phyloP scores from a whole-genome alignment of 179 eudicot species.

The Sideroxylon spinosum region DNA sequence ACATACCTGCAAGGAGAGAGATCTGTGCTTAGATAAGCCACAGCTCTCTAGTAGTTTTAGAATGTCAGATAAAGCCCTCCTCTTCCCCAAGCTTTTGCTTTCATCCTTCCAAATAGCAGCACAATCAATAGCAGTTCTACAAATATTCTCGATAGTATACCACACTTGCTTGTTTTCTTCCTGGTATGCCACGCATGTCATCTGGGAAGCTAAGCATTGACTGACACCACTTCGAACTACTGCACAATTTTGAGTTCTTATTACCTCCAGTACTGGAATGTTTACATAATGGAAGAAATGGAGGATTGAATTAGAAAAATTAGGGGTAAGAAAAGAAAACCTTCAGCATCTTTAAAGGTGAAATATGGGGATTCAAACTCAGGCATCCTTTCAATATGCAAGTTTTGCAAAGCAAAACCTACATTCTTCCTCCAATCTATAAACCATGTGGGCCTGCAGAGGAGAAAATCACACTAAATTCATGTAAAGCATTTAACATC shows the following conservation, averaged over 20 bases:
- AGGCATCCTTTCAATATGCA: constrained; percentile 23
- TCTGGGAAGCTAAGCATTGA: constrained; percentile 30
- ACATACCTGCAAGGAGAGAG: constrained; percentile 35
- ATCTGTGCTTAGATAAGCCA: constrained; percentile 76
- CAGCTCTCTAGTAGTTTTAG: constrained; percentile 59
- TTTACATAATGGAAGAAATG: constrained; percentile 9
- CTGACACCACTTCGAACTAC: constrained; percentile 27
- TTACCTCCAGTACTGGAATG: neutral
- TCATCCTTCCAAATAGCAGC: constrained; percentile 73
- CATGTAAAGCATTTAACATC: neutral
- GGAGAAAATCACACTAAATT: constrained; percentile 10
- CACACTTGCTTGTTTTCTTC: constrained; percentile 51
- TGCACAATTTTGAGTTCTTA: constrained; percentile 25
- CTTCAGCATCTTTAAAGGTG: constrained; percentile 27
- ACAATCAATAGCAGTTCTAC: constrained; percentile 51
- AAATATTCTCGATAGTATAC: constrained; percentile 48
- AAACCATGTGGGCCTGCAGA: constrained; percentile 57
- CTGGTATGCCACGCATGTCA: constrained; percentile 34
- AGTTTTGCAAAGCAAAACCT: constrained; percentile 29
- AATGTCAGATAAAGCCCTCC: constrained; percentile 68
- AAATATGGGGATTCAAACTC: constrained; percentile 21
- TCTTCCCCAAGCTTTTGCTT: constrained; percentile 58
- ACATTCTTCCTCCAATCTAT: constrained; percentile 50
- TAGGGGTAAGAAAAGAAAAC: neutral
- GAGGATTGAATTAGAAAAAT: neutral